Evolutionary conservation across 2,329 filamentous ascomycete species (phyloP), one percentile per base, ranked within the genome.

Genomic region (Aspergillus fumigatiaffinis): DNA sequence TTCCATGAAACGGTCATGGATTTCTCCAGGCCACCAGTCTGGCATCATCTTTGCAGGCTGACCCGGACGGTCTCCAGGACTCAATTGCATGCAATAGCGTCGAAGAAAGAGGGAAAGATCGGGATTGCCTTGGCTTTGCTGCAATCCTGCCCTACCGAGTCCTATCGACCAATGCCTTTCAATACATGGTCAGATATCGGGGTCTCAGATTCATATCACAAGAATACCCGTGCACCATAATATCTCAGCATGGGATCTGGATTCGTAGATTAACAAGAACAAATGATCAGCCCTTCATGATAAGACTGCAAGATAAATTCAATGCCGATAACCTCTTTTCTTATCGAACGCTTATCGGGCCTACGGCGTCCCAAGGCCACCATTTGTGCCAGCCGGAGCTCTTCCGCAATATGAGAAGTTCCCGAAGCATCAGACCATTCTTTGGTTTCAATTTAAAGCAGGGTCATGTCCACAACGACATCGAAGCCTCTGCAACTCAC

Each of bases 1-100:
- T 58, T 80, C 67, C 2, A 87, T 79, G 58, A 95, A 89, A 8
- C 78, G 74, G 26, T 82, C 75, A 59, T 77, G 74, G 25, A 71
- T 58, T 52, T 71, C 60, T 14, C 74, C 74, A 12, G 75, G 68
- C 57, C 64, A 67, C 66, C 69, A 71, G 21, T 63, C 52, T 56
- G 68, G 63, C 42, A 57, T 64, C 68, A 71, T 72, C 25, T 52
- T 64, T 53, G 20, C 25, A 21, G 53, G 41, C 3, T n/a, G 20
- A 23, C 28, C 38, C 14, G 8, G 17, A 41, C 12, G 38, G 23
- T 21, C 26, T 3, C 74, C 72, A 59, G 71, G 75, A 1, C 73
- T 66, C 9, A 23, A 47, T 25, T 23, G 12, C 3, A n/a, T 53
- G 47, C 14, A 38, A 38, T 38, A 41, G 25, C 25, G 9, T 23